Percentiles rank a stretch among this genome's conserved stretches.
These are phyloP conservation scores for Aspergillus carbonarius DNA, from an alignment of 2,329 filamentous ascomycete species.

Conservation along the genomic window DNA sequence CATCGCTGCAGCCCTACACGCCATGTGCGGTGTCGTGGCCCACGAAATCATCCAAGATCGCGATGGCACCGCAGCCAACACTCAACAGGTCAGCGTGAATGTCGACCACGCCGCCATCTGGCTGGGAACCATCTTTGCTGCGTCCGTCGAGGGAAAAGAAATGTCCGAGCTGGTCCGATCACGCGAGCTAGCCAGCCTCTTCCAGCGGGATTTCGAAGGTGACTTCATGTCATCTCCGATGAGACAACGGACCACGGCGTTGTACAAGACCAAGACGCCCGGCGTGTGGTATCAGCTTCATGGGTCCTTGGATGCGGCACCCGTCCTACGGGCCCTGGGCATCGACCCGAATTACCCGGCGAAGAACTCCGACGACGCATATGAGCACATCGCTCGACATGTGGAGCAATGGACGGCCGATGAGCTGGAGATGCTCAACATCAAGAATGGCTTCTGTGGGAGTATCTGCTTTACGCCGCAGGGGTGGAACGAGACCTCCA, in stretches of 20 bases:
- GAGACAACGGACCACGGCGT: background rate
- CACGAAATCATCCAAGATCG: background rate
- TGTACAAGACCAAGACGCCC: background rate
- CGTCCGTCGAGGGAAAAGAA: background rate
- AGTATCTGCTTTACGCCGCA: background rate
- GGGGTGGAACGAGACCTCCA: background rate
- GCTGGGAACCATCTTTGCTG: background rate
- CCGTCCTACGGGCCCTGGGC: background rate
- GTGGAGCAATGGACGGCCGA: background rate
- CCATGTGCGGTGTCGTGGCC: background rate
- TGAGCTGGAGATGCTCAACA: conserved; percentile 1
- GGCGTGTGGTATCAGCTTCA: background rate
- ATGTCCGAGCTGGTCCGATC: background rate
- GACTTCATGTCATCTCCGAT: background rate
- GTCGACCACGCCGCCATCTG: background rate
- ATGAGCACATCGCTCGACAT: background rate
- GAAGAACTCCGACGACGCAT: background rate
- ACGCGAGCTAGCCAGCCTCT: background rate
- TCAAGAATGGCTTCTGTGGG: background rate
- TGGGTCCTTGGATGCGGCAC: background rate
- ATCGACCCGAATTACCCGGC: background rate
- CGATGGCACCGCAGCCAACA: background rate
- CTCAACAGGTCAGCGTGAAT: background rate
- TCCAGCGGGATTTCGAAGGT: background rate
- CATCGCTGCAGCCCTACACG: background rate